A percentile compares a stretch with the other conserved stretches of the same genome.
Evolutionary conservation across 805 yeast genomes (phyloP).

Genomic region (Teunomyces barrocoloradensis): DNA sequence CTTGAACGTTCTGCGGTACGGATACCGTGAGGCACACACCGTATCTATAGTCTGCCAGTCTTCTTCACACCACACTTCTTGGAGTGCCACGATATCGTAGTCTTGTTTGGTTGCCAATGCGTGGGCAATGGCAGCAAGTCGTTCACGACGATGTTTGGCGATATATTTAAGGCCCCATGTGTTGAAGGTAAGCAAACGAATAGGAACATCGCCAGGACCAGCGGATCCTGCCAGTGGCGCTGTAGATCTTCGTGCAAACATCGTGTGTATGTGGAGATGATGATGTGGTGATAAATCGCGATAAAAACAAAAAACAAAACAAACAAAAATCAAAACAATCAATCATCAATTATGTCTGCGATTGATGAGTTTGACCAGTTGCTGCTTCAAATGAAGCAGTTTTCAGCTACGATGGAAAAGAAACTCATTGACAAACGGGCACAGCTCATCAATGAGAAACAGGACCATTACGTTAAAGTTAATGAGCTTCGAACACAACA

Average conservation of each 20-base stretch:
- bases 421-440: constrained; percentile 32
- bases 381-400: constrained; percentile 35
- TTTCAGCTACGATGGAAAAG: constrained; percentile 36
- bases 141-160: constrained; percentile 61
- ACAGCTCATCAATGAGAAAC: constrained; percentile 30
- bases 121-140: constrained; percentile 75
- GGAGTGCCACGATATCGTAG: constrained; percentile 88
- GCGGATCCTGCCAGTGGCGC: background rate
- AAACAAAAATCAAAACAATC: background rate
- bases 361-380: constrained; percentile 36
- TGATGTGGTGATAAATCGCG: no score
- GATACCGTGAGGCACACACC: constrained; percentile 47
- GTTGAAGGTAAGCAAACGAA: constrained; percentile 65
- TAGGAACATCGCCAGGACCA: constrained; percentile 1
- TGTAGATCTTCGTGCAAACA: background rate
- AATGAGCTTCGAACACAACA: constrained; percentile 31
- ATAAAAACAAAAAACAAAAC: background rate
- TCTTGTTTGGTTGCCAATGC: constrained; percentile 43
- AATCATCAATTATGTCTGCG: constrained; percentile 5
- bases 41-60: constrained; percentile 71
- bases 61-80: constrained; percentile 85
- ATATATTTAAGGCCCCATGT: constrained; percentile 90
- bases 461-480: constrained; percentile 28
- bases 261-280: no score
- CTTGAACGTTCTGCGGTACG: constrained; percentile 66